Evolutionary conservation across 164 flowering plant genomes (phyloP).

Genomic region (Protea cynaroides): DNA sequence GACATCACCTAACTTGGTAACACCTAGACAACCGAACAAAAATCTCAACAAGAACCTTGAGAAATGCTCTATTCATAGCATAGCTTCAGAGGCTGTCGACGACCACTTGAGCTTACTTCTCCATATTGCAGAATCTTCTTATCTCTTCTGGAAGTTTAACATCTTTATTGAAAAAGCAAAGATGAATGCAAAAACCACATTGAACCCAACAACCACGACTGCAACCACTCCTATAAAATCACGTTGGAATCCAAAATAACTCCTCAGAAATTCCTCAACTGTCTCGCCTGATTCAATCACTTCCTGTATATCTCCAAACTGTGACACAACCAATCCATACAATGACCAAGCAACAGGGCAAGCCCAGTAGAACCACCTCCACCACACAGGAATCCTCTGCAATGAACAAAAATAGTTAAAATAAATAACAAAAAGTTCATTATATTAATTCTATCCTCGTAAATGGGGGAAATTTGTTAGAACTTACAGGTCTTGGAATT

Average conservation of each 20-base stretch:
- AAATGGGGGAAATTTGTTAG: no score
- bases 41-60: no score
- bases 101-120: background rate
- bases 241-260: slow-evolving; percentile 25
- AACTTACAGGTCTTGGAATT: slow-evolving; percentile 29
- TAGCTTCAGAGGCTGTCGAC: no score
- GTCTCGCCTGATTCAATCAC: slow-evolving; percentile 24
- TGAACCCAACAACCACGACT: slow-evolving; percentile 18
- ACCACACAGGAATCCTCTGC: slow-evolving; percentile 34
- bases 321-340: slow-evolving; percentile 39
- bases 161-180: slow-evolving; percentile 30
- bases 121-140: background rate
- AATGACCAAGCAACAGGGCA: slow-evolving; percentile 37
- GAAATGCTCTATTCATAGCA: no score
- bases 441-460: no score
- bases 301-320: slow-evolving; percentile 31
- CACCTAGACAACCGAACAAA: no score
- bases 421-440: no score
- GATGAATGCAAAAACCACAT: slow-evolving; percentile 32
- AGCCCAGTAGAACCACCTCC: slow-evolving; percentile 15
- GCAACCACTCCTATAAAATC: slow-evolving; percentile 23
- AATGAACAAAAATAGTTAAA: background rate
- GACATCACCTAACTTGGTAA: no score
- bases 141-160: slow-evolving; percentile 36
- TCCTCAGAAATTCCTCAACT: slow-evolving; percentile 29